Base-by-base conservation (phyloP, 2,329 filamentous ascomycete genomes). In the Exophiala phaeomuriformis region DNA sequence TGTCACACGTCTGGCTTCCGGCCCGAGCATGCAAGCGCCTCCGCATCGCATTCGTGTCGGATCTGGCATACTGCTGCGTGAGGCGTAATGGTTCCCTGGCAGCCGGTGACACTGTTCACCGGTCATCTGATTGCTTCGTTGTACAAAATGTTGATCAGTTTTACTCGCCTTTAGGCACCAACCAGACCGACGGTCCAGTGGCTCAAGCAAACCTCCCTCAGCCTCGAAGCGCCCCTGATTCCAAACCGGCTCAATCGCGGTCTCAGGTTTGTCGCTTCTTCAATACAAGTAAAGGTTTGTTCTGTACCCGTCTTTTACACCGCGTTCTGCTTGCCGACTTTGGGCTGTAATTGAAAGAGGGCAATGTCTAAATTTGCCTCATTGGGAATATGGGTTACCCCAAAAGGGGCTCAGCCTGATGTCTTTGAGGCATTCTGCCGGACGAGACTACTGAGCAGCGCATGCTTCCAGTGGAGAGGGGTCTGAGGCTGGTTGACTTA, bases 191-290 rank as follows among this genome's bases (percentile, higher is more conserved):
- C 43, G 43, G 39, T 46, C 49, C 51, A 42, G 29, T 33, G 45
- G 40, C 33, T 51, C 49, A 35, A 52, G 46, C 46, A 47, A 30
- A 27, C 31, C 41, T n/a, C 10, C 45, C 28, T 31, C 35, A 47
- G 43, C 27, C 8, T n/a, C 41, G 27, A 49, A n/a, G 39, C 7
- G 28, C 42, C 30, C 33, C 50, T 45, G 32, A 49, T 48, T 31
- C 40, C 31, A 47, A 47, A 33, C 32, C 47, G 29, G 43, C 40
- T 49, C 47, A 54, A 49, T 32, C 43, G 42, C 45, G 40, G 19
- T 39, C 59, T 37, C 42, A 54, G 49, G 55, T 55, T 44, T 61
- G 59, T 35, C 56, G 57, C 40, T 61, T 59, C 52, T 59, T 52
- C 49, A 53, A 56, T 53, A 61, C 59, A 37, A 37, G 27, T 32